Evolutionary conservation across 805 yeast species (phyloP).

Genomic region (Hanseniaspora valbyensis): DNA sequence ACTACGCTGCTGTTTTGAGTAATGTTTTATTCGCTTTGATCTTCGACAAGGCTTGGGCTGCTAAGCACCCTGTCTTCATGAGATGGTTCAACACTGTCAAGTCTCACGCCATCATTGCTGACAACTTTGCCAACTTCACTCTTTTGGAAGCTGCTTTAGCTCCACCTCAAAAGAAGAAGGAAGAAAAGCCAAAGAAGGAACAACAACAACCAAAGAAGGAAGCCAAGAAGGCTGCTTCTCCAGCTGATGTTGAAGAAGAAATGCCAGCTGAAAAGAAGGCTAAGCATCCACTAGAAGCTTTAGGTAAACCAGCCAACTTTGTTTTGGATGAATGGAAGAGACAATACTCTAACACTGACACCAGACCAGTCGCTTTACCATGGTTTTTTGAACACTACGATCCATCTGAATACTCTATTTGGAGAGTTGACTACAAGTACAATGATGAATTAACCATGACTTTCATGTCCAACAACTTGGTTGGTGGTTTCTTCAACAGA

Average conservation of each 20-base stretch:
- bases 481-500: constrained; percentile 98
- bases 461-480: constrained; percentile 95
- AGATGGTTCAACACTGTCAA: constrained; percentile 60
- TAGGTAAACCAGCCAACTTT: constrained; percentile 53
- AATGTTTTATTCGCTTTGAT: constrained; percentile 46
- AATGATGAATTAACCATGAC: constrained; percentile 94
- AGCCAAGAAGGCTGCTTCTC: constrained; percentile 28
- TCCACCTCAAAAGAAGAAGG: constrained; percentile 75
- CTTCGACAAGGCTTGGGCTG: constrained; percentile 58
- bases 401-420: constrained; percentile 86
- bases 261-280: constrained; percentile 49
- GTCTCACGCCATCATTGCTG: constrained; percentile 34
- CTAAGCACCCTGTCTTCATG: constrained; percentile 46
- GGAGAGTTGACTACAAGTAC: constrained; percentile 93
- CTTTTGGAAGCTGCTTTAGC: constrained; percentile 55
- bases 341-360: constrained; percentile 91
- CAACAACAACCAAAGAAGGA: constrained; percentile 32
- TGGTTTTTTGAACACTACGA: constrained; percentile 97
- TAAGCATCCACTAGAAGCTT: constrained; percentile 79
- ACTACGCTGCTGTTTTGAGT: constrained; percentile 40
- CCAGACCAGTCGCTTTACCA: constrained; percentile 86
- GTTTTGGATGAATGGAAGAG: constrained; percentile 92
- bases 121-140: constrained; percentile 41
- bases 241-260: constrained; percentile 19
- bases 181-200: constrained; percentile 33